Base-by-base conservation (phyloP, 371 early-diverging fungal genomes). In the Mucor indicus region DNA sequence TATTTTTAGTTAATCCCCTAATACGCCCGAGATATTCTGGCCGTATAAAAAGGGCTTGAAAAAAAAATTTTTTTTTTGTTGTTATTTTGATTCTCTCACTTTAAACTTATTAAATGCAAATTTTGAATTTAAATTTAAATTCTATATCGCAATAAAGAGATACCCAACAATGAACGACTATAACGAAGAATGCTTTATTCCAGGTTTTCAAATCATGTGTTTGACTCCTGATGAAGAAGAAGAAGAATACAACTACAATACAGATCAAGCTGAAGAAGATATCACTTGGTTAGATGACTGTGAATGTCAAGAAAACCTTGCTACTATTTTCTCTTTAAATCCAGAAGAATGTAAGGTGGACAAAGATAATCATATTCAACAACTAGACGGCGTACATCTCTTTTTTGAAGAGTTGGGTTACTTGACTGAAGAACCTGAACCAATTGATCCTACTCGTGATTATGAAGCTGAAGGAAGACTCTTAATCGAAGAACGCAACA, bases 401-500 rank as follows among this genome's bases (percentile, higher is more conserved):
- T 67, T 67, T 41, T 67, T 62, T 53, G 62, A 62, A 49, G 67
- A 67, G 47, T 45, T 67, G 5, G 67, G 67, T 23, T 55, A 47
- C 24, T 44, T 67, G 17, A 55, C 56, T 21, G 59, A 67, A 47
- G 67, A 67, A 29, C 67, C 67, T 17, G 62, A 67, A 25, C 55
- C 55, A n/a, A 67, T 67, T 27, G 67, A 67, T 46, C 67, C 67
- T 16, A 43, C 41, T 8, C 46, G 59, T 12, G 60, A 67, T n/a
- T 67, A 67, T 50, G 67, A 67, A 13, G 56, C 62, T 10, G 67
- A 67, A 32, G 62, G 62, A 7, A 30, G 52, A 22, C 19, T 25
- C 8, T 30, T 63, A 22, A 31, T 63, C 8, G 49, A 43, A 16
- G 51, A 63, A 37, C 58, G 63, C 9, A 54, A 63, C 24, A 54